Base-by-base conservation (phyloP, 1,284 basidiomycete genomes). In the Cerrena zonata region DNA sequence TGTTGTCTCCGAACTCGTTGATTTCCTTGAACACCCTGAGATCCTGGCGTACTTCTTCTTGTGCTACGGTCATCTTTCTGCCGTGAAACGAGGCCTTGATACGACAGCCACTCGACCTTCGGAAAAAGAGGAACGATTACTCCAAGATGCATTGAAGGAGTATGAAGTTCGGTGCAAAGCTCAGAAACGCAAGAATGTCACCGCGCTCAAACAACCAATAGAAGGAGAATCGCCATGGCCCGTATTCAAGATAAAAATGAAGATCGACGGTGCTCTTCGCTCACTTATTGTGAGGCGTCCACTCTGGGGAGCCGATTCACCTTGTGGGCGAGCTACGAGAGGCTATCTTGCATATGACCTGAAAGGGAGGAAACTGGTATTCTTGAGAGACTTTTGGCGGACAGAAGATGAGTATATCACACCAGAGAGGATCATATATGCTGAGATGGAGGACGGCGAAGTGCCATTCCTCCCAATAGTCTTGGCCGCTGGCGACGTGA, bases 1-100 rank as follows among this genome's bases (percentile, higher is more conserved):
- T 3, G 22, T 54, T 13, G 39, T 52, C 11, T 22, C 51, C 3
- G 7, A 50, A 4, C 47, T 36, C 11, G 22, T 53, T 43, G n/a
- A 44, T 26, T 27, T 49, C n/a, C 13, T 19, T 34, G 18, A n/a
- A n/a, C 26, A 30, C 45, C 45, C 24, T 12, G 5, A 5, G 13
- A 11, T 10, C 18, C 30, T 47, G 15, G 12, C 12, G 12, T 5
- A 10, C 12, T 45, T 45, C 24, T 22, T 45, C 43, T 45, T n/a
- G n/a, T n/a, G n/a, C n/a, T n/a, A n/a, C n/a, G n/a, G n/a, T n/a
- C n/a, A n/a, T n/a, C n/a, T n/a, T n/a, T n/a, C n/a, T n/a, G n/a
- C n/a, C n/a, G n/a, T n/a, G n/a, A n/a, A n/a, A n/a, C n/a, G n/a
- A n/a, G n/a, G n/a, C n/a, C n/a, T n/a, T n/a, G n/a, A n/a, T n/a